Conservation (phyloP, 73 alveolate genomes). For the Paramecium biaurelia region DNA sequence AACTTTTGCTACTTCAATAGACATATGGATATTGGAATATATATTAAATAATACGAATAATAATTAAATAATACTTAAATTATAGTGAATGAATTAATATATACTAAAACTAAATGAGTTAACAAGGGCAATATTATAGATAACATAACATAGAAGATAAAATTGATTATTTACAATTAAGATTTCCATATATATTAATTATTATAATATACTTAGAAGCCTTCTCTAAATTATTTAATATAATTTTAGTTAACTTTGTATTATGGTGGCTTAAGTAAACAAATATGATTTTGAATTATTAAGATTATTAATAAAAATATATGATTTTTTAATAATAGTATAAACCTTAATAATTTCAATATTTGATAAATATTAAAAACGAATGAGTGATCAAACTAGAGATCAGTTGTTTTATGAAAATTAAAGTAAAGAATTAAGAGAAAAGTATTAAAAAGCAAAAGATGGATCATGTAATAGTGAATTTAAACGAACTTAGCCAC, state of each 20-base stretch:
- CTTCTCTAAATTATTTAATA: background rate
- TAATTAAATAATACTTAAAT: background rate
- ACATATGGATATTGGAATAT: background rate
- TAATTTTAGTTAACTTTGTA: background rate
- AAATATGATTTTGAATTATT: too few relatives aligned
- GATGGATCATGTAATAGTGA: slow-evolving; percentile 13
- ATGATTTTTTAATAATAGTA: background rate
- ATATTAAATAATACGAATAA: background rate
- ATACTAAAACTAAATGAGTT: background rate
- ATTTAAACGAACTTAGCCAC: background rate
- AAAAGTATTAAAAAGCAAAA: background rate
- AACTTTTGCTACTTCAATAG: slow-evolving; percentile 58
- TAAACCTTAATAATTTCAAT: background rate
- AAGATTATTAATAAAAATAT: background rate
- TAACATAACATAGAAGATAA: too few relatives aligned
- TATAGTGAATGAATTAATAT: background rate
- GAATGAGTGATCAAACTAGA: background rate
- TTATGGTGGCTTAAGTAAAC: background rate
- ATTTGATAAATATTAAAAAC: background rate
- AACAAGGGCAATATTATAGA: background rate
- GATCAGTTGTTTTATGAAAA: background rate
- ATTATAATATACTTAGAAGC: too few relatives aligned
- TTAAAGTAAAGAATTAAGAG: slow-evolving; percentile 23
- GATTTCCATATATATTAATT: too few relatives aligned
- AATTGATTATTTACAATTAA: too few relatives aligned